These are phyloP conservation scores for Flaveria trinervia DNA, from an alignment of 129 eudicot genomes.

Conservation along the genomic window DNA sequence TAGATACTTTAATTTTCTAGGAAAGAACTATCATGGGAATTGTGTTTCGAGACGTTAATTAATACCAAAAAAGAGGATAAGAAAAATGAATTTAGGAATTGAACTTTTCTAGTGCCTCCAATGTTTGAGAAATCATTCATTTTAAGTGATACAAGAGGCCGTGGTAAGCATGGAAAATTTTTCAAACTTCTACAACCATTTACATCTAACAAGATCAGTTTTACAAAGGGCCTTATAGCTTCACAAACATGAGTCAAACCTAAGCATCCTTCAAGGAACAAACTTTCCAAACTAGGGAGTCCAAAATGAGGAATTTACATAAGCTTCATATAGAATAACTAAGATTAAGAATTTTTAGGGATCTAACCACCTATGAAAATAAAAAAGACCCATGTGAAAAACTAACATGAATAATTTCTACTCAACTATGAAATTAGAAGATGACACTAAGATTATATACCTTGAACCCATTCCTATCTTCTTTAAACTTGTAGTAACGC, in stretches of 20 bases:
- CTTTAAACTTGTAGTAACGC: too few relatives aligned
- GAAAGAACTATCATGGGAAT: too few relatives aligned
- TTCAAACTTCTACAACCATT: too few relatives aligned
- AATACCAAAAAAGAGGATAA: too few relatives aligned
- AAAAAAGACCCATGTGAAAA: not conserved
- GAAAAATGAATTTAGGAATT: too few relatives aligned
- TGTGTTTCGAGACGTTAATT: too few relatives aligned
- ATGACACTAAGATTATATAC: not conserved
- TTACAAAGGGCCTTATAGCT: not conserved
- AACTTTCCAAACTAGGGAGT: not conserved
- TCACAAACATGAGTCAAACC: not conserved
- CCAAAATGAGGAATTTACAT: not conserved
- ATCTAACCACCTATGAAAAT: conserved; percentile 7
- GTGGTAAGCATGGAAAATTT: too few relatives aligned
- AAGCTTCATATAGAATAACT: conserved; percentile 16
- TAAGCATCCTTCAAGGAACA: not conserved
- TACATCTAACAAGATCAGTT: too few relatives aligned
- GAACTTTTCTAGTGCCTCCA: too few relatives aligned
- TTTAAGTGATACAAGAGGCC: too few relatives aligned
- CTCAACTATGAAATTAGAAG: not conserved
- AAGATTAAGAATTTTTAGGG: conserved; percentile 4
- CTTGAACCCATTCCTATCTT: conserved; percentile 22
- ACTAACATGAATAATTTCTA: not conserved
- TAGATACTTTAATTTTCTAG: too few relatives aligned
- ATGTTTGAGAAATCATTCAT: too few relatives aligned